Percentiles rank a stretch among this genome's conserved stretches.
These are phyloP conservation scores for Durusdinium trenchii DNA, from an alignment of 73 alveolate species.

Conservation along the genomic window DNA sequence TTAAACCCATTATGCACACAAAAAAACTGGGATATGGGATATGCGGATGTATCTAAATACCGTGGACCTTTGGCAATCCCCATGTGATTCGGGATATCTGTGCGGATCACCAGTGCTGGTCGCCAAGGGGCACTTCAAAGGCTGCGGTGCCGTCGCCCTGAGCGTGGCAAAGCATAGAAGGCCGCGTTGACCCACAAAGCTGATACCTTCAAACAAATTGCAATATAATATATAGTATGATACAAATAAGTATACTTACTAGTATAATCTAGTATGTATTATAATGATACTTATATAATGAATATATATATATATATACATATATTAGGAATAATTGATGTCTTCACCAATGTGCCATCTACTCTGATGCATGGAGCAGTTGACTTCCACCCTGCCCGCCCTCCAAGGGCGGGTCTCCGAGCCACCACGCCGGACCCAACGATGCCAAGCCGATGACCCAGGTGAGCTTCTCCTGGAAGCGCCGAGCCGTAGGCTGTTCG, in stretches of 20 bases:
- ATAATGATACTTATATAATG: no score
- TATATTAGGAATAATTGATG: background rate
- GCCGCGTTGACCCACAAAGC: no score
- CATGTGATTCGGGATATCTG: no score
- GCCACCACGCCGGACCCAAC: conserved; percentile 40
- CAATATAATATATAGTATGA: background rate
- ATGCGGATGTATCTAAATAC: no score
- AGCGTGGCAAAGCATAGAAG: background rate
- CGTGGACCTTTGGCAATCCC: no score
- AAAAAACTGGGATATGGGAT: no score
- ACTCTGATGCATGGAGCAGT: background rate
- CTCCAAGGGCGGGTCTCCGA: background rate
- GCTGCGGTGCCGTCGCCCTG: conserved; percentile 91
- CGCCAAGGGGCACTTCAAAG: conserved; percentile 54
- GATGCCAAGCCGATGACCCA: conserved; percentile 74
- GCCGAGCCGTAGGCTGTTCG: no score
- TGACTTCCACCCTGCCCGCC: background rate
- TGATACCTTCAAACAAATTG: no score
- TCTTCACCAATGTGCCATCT: background rate
- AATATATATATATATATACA: no score
- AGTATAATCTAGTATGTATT: background rate
- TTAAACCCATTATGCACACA: no score
- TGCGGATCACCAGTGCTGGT: background rate
- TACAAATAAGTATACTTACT: no score
- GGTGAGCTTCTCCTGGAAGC: conserved; percentile 67